These are phyloP conservation scores for Diplodia scrobiculata DNA, from an alignment of 2,329 filamentous ascomycete species.

Conservation along the genomic window DNA sequence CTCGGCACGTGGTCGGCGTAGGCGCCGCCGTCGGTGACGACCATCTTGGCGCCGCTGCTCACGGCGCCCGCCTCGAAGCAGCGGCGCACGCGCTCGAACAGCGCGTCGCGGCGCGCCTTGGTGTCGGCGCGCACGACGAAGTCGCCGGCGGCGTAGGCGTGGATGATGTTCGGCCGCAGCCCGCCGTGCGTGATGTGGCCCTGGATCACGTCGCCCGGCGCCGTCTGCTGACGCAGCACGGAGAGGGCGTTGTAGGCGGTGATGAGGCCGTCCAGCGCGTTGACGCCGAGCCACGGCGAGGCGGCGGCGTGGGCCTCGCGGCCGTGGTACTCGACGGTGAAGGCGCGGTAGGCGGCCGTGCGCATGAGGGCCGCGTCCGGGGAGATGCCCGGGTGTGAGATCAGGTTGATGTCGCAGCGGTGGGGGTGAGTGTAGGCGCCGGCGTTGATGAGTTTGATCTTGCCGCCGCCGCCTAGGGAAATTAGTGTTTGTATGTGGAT, in stretches of 20 bases:
- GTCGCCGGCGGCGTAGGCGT: slow-evolving; percentile 44
- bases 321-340: slow-evolving; percentile 56
- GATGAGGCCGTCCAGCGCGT: slow-evolving; percentile 40
- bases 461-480: slow-evolving; percentile 47
- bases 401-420: slow-evolving; percentile 35
- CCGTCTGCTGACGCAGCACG: slow-evolving; percentile 46
- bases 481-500: not conserved
- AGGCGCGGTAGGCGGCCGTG: slow-evolving; percentile 55
- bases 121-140: slow-evolving; percentile 45
- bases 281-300: slow-evolving; percentile 39
- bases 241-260: slow-evolving; percentile 36
- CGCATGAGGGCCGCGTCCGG: slow-evolving; percentile 54
- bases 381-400: slow-evolving; percentile 42
- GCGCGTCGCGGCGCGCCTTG: slow-evolving; percentile 36
- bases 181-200: slow-evolving; percentile 40
- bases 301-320: slow-evolving; percentile 45
- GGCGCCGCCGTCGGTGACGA: slow-evolving; percentile 47
- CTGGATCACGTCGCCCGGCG: slow-evolving; percentile 46
- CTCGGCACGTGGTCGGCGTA: slow-evolving; percentile 62
- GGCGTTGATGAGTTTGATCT: slow-evolving; percentile 50
- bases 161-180: slow-evolving; percentile 45
- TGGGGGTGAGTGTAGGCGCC: slow-evolving; percentile 46
- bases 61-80: slow-evolving; percentile 54
- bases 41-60: slow-evolving; percentile 55
- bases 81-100: slow-evolving; percentile 40